Conservation (phyloP, 192 early-diverging fungal genomes). For the Coemansia brasiliensis region DNA sequence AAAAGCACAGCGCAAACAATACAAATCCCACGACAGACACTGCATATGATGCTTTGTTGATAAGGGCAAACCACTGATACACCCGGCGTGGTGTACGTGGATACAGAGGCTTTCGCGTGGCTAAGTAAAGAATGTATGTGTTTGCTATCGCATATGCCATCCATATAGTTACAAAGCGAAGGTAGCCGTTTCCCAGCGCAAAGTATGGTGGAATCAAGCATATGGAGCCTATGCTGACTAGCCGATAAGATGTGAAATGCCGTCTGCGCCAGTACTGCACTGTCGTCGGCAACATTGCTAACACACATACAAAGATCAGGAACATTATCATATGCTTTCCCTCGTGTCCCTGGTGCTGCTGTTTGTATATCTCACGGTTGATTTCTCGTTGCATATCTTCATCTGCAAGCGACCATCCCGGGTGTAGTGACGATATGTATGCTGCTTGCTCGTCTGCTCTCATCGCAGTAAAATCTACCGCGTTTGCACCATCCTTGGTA, state of each 20-base stretch:
- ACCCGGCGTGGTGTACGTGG: slow-evolving; percentile 42
- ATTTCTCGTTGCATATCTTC: slow-evolving; percentile 17
- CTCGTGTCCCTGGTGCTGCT: slow-evolving; percentile 38
- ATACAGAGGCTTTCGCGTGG: slow-evolving; percentile 39
- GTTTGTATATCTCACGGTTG: slow-evolving; percentile 29
- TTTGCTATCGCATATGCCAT: slow-evolving; percentile 30
- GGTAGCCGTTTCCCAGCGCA: slow-evolving; percentile 34
- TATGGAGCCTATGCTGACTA: slow-evolving; percentile 45
- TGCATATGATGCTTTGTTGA: slow-evolving; percentile 47
- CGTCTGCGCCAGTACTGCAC: slow-evolving; percentile 43
- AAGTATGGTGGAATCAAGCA: slow-evolving; percentile 49
- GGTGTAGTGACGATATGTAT: slow-evolving; percentile 21
- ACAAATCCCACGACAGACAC: slow-evolving; percentile 31
- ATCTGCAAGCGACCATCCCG: slow-evolving; percentile 26
- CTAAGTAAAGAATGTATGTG: slow-evolving; percentile 35
- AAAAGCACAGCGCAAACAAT: slow-evolving; percentile 37
- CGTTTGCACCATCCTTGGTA: background rate
- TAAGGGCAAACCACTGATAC: slow-evolving; percentile 53
- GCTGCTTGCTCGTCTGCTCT: slow-evolving; percentile 22
- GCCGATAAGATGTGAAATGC: slow-evolving; percentile 36
- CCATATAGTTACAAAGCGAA: slow-evolving; percentile 43
- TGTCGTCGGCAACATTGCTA: slow-evolving; percentile 40
- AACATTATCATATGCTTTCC: slow-evolving; percentile 41
- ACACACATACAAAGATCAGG: slow-evolving; percentile 34
- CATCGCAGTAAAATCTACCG: slow-evolving; percentile 9